phyloP scores from a whole-genome alignment of 1,139 yeast genomes.

The Pichia sp. region DNA sequence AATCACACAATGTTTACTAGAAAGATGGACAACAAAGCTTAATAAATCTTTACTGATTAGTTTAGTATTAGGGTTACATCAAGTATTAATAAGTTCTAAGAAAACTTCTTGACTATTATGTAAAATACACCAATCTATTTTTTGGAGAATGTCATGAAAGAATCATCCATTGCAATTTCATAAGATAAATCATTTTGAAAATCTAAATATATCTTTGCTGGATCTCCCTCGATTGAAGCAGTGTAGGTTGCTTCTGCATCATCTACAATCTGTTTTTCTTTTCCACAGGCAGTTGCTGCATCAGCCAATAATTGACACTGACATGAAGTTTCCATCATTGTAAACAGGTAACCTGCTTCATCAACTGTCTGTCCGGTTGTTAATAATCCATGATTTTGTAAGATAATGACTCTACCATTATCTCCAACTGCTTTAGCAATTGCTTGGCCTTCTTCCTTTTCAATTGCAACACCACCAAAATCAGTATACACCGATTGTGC shows the following conservation, averaged over 20 bases:
- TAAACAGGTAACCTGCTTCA: constrained; percentile 72
- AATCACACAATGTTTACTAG: no score
- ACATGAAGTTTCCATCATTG: constrained; percentile 63
- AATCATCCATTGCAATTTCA: constrained; percentile 6
- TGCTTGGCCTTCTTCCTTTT: constrained; percentile 60
- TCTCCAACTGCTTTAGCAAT: constrained; percentile 63
- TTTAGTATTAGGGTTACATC: no score
- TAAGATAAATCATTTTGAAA: constrained; percentile 1
- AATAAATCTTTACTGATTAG: no score
- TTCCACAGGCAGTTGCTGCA: constrained; percentile 37
- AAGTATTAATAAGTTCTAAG: no score
- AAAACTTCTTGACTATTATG: no score
- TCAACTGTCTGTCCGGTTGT: constrained; percentile 76
- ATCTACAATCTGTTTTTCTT: constrained; percentile 37
- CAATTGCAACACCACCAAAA: constrained; percentile 79
- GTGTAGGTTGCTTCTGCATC: constrained; percentile 70
- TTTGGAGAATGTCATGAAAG: constrained; percentile 2
- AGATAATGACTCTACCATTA: constrained; percentile 51
- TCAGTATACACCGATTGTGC: constrained; percentile 58
- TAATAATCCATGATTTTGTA: constrained; percentile 73
- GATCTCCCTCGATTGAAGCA: constrained; percentile 47
- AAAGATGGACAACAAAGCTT: no score
- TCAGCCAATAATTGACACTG: constrained; percentile 67
- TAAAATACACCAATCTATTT: background rate
- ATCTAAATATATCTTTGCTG: constrained; percentile 45